A percentile compares a stretch with the other conserved stretches of the same genome.
Conservation (phyloP, 371 early-diverging fungal species). For the Syncephalastrum contaminatum region DNA sequence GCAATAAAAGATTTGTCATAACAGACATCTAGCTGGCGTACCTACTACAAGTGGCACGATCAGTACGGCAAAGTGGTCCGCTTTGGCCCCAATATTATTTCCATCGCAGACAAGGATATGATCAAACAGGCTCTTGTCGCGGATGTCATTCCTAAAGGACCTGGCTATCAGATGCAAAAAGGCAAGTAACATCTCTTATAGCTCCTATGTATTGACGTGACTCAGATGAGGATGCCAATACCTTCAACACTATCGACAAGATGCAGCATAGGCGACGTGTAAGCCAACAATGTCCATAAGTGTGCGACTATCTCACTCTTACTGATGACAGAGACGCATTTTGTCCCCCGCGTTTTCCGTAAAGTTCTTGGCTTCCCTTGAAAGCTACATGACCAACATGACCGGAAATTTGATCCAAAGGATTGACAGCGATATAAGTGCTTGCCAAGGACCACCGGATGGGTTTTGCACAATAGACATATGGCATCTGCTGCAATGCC, state of each 20-base stretch:
- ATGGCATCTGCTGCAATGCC: constrained; percentile 27
- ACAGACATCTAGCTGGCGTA: neutral
- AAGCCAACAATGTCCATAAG: too few relatives aligned
- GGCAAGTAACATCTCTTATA: too few relatives aligned
- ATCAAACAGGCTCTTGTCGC: constrained; percentile 19
- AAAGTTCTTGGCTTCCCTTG: constrained; percentile 31
- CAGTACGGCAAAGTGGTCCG: constrained; percentile 18
- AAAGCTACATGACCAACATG: constrained; percentile 23
- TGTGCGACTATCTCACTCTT: too few relatives aligned
- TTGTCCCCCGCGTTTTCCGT: constrained; percentile 40
- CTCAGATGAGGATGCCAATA: too few relatives aligned
- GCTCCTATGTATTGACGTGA: too few relatives aligned
- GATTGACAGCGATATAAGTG: constrained; percentile 10
- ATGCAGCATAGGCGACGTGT: too few relatives aligned
- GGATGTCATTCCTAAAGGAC: constrained; percentile 13
- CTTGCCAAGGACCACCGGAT: constrained; percentile 3
- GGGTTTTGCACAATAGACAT: constrained; percentile 23
- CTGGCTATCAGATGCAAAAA: constrained; percentile 4
- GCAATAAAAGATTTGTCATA: too few relatives aligned
- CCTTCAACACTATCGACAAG: too few relatives aligned
- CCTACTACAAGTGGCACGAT: constrained; percentile 6
- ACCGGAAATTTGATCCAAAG: constrained; percentile 16
- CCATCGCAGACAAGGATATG: constrained; percentile 20
- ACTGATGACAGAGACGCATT: constrained; percentile 22
- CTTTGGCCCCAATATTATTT: constrained; percentile 6